Base-by-base conservation (phyloP, 2,329 filamentous ascomycete species). In the Fusarium compactum region DNA sequence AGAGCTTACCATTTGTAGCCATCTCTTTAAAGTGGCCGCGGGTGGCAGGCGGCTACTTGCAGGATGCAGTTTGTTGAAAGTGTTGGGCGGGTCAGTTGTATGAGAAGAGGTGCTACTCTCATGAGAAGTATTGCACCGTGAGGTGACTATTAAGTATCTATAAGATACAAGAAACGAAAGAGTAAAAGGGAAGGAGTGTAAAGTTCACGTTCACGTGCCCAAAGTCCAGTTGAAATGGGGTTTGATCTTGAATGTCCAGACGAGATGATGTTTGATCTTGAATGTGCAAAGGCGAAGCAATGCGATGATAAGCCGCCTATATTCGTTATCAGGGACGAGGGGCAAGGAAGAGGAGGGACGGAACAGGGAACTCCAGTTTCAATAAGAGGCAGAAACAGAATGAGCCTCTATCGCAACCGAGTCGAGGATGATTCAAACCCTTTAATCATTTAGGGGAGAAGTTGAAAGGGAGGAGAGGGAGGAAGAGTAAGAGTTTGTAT, bases 1-100 rank as follows among this genome's bases (percentile, higher is more conserved):
- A 50, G 30, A 45, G 57, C 61, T 46, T 76, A 78, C 77, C 77
- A 74, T 78, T 78, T 63, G 75, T 70, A 75, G 74, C 74, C 77
- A 78, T 78, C 59, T 73, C 75, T 76, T 65, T 63, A 64, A 59
- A 48, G 62, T 57, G 52, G 65, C 73, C 71, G 60, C 52, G 46
- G 57, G 62, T 60, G 70, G 64, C 72, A 63, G 62, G 62, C 60
- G 62, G 62, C 60, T 71, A 67, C 47, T 62, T 70, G 71, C 63
- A 76, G 68, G 58, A 63, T 74, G 60, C 67, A 58, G 66, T 62
- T 69, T 62, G 59, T 62, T 60, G 53, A 65, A 67, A 64, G 67
- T 47, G 63, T 65, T 70, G 70, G 52, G 66, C 65, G 69, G 55
- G 61, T 69, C 57, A 48, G 51, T 62, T 69, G 57, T 44, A 67